Conservation (phyloP, 2,329 filamentous ascomycete genomes). For the Ascochyta koolunga region DNA sequence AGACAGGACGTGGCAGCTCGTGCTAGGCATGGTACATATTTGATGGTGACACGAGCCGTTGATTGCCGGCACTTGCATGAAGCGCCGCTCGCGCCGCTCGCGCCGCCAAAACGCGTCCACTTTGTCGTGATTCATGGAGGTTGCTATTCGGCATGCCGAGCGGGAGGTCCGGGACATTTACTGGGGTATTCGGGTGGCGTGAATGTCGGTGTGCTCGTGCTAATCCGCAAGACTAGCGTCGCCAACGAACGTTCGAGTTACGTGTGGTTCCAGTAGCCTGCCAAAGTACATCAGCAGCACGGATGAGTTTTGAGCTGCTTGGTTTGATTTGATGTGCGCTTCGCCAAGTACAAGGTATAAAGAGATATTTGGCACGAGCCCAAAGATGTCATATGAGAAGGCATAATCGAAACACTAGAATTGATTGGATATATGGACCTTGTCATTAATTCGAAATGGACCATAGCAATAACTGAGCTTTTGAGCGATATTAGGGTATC, state of each 20-base stretch:
- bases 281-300: background rate
- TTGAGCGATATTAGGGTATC: slow-evolving; percentile 8
- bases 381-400: no score
- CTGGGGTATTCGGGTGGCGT: slow-evolving; percentile 20
- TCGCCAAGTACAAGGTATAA: no score
- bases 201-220: slow-evolving; percentile 29
- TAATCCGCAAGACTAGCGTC: slow-evolving; percentile 14
- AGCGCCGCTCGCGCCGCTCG: slow-evolving; percentile 19
- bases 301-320: background rate
- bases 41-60: slow-evolving; percentile 2
- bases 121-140: slow-evolving; percentile 1
- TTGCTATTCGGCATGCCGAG: slow-evolving; percentile 30
- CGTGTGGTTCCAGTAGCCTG: slow-evolving; percentile 11
- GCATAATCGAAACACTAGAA: no score
- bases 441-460: background rate
- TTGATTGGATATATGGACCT: no score
- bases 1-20: background rate
- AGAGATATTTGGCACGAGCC: background rate
- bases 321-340: background rate
- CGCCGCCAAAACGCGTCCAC: slow-evolving; percentile 11
- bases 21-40: background rate
- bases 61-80: slow-evolving; percentile 15
- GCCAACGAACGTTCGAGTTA: slow-evolving; percentile 6
- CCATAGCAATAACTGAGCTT: background rate
- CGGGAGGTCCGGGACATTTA: slow-evolving; percentile 5